Percentiles rank a stretch among this genome's conserved stretches.
phyloP scores from a whole-genome alignment of 2,329 filamentous ascomycete species.

The Sporothrix euskadiensis region DNA sequence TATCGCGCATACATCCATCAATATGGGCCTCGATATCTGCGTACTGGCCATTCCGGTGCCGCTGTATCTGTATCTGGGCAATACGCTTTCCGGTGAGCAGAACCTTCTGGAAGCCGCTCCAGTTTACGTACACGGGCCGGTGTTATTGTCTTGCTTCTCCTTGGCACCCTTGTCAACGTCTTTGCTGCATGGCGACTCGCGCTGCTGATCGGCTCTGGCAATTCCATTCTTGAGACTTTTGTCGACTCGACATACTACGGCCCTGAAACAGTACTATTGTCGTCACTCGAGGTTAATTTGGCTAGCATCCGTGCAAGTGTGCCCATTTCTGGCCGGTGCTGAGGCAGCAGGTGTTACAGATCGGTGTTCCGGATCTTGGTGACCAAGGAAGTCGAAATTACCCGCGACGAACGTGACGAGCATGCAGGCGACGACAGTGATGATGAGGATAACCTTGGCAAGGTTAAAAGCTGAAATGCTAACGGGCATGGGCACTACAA shows the following conservation, averaged over 20 bases:
- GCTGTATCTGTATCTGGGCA: constrained; percentile 39
- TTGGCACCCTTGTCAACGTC: constrained; percentile 30
- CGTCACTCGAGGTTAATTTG: constrained; percentile 37
- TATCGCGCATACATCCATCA: constrained; percentile 39
- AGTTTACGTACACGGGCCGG: constrained; percentile 35
- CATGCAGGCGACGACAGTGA: neutral
- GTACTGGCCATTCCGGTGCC: constrained; percentile 41
- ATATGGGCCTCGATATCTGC: constrained; percentile 40
- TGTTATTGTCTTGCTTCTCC: constrained; percentile 35
- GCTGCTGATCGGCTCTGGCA: constrained; percentile 33
- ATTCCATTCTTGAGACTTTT: constrained; percentile 32
- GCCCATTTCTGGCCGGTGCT: constrained; percentile 39
- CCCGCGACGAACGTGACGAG: neutral
- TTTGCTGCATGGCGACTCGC: constrained; percentile 35
- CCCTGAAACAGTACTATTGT: constrained; percentile 34
- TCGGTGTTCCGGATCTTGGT: constrained; percentile 37
- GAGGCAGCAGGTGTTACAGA: constrained; percentile 34
- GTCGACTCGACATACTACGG: constrained; percentile 38
- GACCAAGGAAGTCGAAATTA: constrained; percentile 28
- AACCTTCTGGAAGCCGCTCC: neutral
- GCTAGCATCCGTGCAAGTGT: constrained; percentile 33
- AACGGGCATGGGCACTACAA: constrained; percentile 27
- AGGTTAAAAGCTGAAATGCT: neutral
- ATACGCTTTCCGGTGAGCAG: constrained; percentile 19
- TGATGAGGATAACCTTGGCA: neutral